These are phyloP conservation scores for Alternaria novae-zelandiae DNA, from an alignment of 2,329 filamentous ascomycete species.

Conservation along the genomic window DNA sequence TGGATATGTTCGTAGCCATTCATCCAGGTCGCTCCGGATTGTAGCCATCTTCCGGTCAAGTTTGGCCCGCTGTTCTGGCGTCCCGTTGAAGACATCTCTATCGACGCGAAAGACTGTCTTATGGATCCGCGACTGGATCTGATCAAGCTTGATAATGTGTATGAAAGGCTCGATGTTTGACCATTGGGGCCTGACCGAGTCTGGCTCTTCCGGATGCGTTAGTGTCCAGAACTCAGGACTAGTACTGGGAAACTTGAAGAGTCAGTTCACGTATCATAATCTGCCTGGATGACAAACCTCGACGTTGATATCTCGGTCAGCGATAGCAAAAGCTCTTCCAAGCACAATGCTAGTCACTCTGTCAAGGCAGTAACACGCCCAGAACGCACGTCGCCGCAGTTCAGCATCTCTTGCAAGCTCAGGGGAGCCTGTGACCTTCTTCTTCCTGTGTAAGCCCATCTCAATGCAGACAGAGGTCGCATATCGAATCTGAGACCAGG, in stretches of 20 bases:
- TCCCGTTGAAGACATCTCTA: constrained; percentile 16
- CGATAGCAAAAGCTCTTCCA: constrained; percentile 34
- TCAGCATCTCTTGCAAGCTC: constrained; percentile 27
- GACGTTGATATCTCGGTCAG: constrained; percentile 36
- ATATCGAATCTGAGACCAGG: constrained; percentile 37
- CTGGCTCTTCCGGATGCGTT: constrained; percentile 25
- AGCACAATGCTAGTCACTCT: constrained; percentile 34
- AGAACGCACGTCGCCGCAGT: constrained; percentile 32
- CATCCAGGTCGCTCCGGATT: constrained; percentile 27
- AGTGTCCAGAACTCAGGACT: constrained; percentile 27
- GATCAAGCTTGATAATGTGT: constrained; percentile 34
- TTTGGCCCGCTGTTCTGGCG: constrained; percentile 20
- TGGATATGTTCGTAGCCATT: constrained; percentile 26
- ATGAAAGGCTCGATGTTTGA: constrained; percentile 36
- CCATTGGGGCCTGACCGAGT: constrained; percentile 17
- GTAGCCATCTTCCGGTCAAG: constrained; percentile 27
- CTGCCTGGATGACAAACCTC: constrained; percentile 18
- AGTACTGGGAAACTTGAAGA: constrained; percentile 24
- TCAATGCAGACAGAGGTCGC: constrained; percentile 37
- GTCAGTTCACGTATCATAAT: neutral
- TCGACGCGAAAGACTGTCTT: constrained; percentile 36
- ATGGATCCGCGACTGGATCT: constrained; percentile 35
- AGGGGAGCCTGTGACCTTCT: constrained; percentile 18
- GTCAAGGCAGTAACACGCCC: constrained; percentile 37
- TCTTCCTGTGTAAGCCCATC: constrained; percentile 36